These are phyloP conservation scores for Pseudotsuga menziesii DNA, from an alignment of 75 land plant species.

Conservation along the genomic window DNA sequence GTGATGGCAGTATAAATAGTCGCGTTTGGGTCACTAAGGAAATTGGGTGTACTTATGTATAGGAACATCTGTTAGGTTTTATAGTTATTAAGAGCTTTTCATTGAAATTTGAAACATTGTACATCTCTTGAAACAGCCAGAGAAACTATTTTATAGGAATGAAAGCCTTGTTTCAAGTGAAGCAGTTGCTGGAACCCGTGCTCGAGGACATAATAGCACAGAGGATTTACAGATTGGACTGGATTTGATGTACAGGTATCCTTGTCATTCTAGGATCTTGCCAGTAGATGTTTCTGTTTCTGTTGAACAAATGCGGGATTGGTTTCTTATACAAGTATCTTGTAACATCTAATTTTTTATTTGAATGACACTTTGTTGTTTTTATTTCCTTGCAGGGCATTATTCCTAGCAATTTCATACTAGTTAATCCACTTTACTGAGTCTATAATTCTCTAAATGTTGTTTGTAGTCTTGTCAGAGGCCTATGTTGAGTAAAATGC, in stretches of 20 bases:
- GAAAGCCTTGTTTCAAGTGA: conserved; percentile 62
- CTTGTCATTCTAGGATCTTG: background rate
- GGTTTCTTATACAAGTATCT: background rate
- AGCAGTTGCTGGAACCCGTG: conserved; percentile 94
- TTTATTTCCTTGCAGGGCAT: background rate
- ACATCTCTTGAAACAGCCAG: conserved; percentile 59
- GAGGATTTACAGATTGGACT: conserved; percentile 60
- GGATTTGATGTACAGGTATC: conserved; percentile 81
- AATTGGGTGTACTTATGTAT: background rate
- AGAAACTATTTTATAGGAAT: conserved; percentile 78
- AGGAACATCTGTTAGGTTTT: background rate
- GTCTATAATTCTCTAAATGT: background rate
- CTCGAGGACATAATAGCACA: conserved; percentile 48
- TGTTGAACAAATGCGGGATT: background rate
- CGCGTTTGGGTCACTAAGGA: background rate
- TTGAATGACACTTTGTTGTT: background rate
- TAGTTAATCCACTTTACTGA: background rate
- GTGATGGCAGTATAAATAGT: background rate
- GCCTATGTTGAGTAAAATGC: background rate
- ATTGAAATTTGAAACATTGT: conserved; percentile 17
- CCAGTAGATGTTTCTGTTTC: background rate
- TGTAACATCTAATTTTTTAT: background rate
- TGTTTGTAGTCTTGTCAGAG: background rate
- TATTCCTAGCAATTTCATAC: background rate
- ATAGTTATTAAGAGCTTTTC: background rate